Conservation (phyloP, 441 rosid species). For the Adansonia grandidieri region DNA sequence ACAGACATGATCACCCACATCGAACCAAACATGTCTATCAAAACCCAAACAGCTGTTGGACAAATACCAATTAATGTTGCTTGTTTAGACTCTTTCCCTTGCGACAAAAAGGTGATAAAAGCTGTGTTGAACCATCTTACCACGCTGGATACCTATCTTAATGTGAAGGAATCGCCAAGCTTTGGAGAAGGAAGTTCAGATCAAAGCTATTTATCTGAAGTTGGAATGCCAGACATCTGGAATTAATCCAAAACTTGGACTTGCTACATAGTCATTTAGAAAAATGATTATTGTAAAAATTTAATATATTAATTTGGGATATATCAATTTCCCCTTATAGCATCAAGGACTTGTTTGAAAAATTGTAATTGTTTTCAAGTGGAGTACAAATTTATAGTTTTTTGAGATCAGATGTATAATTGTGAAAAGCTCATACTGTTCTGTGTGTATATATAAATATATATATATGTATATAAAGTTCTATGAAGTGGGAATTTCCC, state of each 20-base stretch:
- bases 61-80: constrained; percentile 27
- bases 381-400: background rate
- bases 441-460: background rate
- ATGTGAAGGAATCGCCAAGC: constrained; percentile 42
- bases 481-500: too few relatives aligned
- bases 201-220: constrained; percentile 53
- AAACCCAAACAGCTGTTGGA: constrained; percentile 9
- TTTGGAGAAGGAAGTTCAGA: constrained; percentile 48
- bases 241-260: constrained; percentile 20
- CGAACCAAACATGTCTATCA: constrained; percentile 29
- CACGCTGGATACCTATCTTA: constrained; percentile 34
- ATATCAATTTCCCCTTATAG: background rate
- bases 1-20: constrained; percentile 30
- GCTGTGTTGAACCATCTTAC: constrained; percentile 49
- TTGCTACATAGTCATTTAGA: background rate
- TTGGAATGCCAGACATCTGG: constrained; percentile 51
- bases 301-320: background rate
- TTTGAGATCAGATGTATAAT: background rate
- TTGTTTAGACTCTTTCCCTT: constrained; percentile 35
- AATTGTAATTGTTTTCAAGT: background rate
- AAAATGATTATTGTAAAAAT: background rate
- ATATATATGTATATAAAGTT: too few relatives aligned
- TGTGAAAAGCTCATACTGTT: background rate
- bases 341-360: background rate
- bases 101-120: constrained; percentile 46